These are phyloP conservation scores for Globisporangium camurandrum DNA, from an alignment of 352 stramenopile species.

Conservation along the genomic window DNA sequence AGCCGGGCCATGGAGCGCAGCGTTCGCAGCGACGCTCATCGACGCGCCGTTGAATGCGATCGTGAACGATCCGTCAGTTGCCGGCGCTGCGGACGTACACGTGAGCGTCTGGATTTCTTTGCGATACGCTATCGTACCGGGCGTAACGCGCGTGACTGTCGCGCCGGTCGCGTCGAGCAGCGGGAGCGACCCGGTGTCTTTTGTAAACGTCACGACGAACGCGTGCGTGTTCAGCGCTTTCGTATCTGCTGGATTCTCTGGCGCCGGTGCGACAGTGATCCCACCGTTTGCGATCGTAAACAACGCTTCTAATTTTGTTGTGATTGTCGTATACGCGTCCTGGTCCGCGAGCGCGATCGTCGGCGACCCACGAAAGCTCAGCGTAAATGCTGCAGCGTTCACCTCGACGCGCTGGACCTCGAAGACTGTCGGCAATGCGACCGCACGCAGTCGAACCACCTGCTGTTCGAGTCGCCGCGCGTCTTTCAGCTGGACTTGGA, in stretches of 20 bases:
- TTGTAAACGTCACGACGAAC: constrained; percentile 71
- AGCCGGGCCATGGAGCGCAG: constrained; percentile 23
- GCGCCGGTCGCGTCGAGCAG: constrained; percentile 19
- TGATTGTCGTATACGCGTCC: constrained; percentile 37
- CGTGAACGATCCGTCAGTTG: constrained; percentile 36
- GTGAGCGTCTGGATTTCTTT: constrained; percentile 80
- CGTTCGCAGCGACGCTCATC: constrained; percentile 30
- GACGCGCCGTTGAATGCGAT: constrained; percentile 40
- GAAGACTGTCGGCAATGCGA: constrained; percentile 30
- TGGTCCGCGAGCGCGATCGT: constrained; percentile 21
- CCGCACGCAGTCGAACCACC: constrained; percentile 45
- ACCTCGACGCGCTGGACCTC: constrained; percentile 60
- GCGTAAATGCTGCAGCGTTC: constrained; percentile 22
- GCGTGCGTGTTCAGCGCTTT: constrained; percentile 20
- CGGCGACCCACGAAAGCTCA: constrained; percentile 59
- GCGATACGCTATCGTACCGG: constrained; percentile 33
- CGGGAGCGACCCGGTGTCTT: constrained; percentile 40
- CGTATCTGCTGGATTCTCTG: constrained; percentile 18
- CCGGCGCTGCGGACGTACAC: constrained; percentile 37
- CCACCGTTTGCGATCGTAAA: constrained; percentile 74
- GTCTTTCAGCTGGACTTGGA: constrained; percentile 92
- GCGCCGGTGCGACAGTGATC: constrained; percentile 57
- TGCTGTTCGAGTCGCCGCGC: constrained; percentile 59
- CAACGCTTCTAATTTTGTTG: constrained; percentile 62
- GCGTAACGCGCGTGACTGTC: constrained; percentile 25